phyloP scores from a whole-genome alignment of 1,284 basidiomycete genomes.

The Ganoderma multipileum region DNA sequence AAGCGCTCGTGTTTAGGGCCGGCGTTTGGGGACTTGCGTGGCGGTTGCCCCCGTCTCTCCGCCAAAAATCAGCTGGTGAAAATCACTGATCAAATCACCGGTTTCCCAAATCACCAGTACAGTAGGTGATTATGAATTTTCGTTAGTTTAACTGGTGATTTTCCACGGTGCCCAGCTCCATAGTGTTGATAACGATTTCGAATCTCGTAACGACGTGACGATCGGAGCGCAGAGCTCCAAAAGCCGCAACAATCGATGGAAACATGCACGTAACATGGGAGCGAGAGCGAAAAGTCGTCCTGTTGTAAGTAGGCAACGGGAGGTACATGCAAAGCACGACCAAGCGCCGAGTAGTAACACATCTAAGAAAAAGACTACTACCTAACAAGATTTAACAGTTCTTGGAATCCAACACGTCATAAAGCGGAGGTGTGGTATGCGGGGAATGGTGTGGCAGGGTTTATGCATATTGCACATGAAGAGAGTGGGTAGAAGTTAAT shows the following conservation, averaged over 20 bases:
- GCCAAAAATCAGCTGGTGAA: too few species aligned
- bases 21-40: too few species aligned
- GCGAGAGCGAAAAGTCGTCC: neutral
- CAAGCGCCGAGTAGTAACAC: neutral
- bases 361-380: constrained; percentile 6
- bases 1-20: too few species aligned
- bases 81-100: too few species aligned
- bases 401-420: constrained; percentile 2
- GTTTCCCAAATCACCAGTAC: too few species aligned
- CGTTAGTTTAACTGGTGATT: too few species aligned
- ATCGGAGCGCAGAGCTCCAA: neutral
- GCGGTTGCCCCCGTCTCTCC: too few species aligned
- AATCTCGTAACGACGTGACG: neutral
- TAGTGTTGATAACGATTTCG: neutral
- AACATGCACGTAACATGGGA: neutral
- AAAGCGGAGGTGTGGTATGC: constrained; percentile 6
- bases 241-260: neutral
- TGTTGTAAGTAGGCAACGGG: neutral
- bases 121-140: too few species aligned
- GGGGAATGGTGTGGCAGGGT: neutral
- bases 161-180: too few species aligned
- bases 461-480: neutral
- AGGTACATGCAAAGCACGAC: neutral
- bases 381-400: constrained; percentile 7
- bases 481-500: neutral